Conservation (phyloP, 352 stramenopile species). For the Pythium utonaiense region DNA sequence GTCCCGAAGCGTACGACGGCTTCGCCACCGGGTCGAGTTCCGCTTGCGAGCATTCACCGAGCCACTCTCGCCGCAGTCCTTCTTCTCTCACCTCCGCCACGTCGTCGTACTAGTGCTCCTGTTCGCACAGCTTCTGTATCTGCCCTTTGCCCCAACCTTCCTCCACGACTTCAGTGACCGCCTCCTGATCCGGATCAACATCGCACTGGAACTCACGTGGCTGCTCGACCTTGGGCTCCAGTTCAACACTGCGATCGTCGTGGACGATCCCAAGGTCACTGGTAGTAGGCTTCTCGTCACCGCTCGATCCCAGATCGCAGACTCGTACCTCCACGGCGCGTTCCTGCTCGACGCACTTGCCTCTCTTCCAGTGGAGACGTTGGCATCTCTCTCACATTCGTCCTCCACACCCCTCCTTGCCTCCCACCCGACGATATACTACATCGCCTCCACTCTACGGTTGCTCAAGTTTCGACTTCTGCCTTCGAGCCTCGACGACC, state of each 20-base stretch:
- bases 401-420: background rate
- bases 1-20: background rate
- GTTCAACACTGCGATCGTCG: slow-evolving; percentile 9
- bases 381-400: background rate
- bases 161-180: background rate
- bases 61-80: background rate
- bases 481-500: background rate
- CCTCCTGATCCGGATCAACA: background rate
- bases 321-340: background rate
- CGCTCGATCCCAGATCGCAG: background rate
- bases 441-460: slow-evolving; percentile 2
- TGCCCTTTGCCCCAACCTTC: slow-evolving; percentile 6
- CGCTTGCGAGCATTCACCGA: background rate
- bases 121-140: slow-evolving; percentile 3
- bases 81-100: background rate
- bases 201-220: slow-evolving; percentile 4
- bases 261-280: background rate
- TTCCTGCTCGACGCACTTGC: slow-evolving; percentile 1
- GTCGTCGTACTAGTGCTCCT: background rate
- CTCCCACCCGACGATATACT: background rate
- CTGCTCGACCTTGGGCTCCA: slow-evolving; percentile 4
- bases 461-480: slow-evolving; percentile 6
- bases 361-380: slow-evolving; percentile 6
- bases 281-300: background rate
- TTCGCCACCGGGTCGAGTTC: background rate